Evolutionary conservation across 2,329 filamentous ascomycete genomes (phyloP).

Genomic region (Ilyonectria sp.): DNA sequence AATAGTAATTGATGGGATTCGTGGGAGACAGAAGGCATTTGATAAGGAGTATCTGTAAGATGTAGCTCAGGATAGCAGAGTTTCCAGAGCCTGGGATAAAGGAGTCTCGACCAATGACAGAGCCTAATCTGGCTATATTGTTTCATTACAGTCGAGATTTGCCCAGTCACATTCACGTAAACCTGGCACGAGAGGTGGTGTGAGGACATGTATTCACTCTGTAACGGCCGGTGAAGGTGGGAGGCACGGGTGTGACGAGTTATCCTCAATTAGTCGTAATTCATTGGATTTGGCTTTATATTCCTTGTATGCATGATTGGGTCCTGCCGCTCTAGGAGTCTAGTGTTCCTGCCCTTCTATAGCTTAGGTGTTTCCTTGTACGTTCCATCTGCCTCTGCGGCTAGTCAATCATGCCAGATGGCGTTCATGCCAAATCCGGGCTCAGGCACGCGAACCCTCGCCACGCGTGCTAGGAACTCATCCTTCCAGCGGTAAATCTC

Average conservation of each 20-base stretch:
- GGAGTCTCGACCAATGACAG: not conserved
- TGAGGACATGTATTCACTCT: not conserved
- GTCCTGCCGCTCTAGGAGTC: not conserved
- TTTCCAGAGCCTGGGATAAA: not conserved
- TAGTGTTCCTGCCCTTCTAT: not conserved
- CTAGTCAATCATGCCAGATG: conserved; percentile 85
- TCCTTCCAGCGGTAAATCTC: conserved; percentile 92
- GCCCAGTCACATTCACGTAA: no score
- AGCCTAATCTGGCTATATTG: not conserved
- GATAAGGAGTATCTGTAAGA: conserved; percentile 4
- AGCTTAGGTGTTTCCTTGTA: not conserved
- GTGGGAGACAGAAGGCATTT: conserved; percentile 21
- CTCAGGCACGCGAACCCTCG: conserved; percentile 82
- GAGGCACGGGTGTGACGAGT: not conserved
- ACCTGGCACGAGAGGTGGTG: not conserved
- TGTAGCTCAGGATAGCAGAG: not conserved
- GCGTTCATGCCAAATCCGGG: conserved; percentile 97
- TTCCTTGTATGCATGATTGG: not conserved
- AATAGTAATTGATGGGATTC: conserved; percentile 16
- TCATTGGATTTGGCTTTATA: not conserved
- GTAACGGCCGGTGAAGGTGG: not conserved
- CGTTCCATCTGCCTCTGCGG: not conserved
- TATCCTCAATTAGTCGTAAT: not conserved
- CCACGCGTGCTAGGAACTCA: conserved; percentile 84
- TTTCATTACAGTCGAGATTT: not conserved